Base-by-base conservation (phyloP, 2,329 filamentous ascomycete genomes). In the Calcarisporium arbuscula region DNA sequence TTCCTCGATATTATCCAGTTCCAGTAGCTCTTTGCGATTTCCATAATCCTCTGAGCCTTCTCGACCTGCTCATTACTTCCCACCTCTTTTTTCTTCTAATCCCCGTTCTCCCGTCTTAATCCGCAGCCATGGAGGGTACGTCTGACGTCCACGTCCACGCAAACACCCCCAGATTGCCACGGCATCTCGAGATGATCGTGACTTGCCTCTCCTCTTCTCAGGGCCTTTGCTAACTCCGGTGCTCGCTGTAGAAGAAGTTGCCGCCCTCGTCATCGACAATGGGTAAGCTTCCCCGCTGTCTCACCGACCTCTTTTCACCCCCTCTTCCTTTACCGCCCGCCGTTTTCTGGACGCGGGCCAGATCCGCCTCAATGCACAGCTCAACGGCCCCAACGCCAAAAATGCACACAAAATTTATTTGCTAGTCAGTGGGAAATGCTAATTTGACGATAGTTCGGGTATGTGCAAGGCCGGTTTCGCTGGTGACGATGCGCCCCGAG, bases 391-490 rank as follows among this genome's bases (percentile, higher is more conserved):
- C 18, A 19, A 16, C 28, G 16, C 28, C n/a, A 16, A 17, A 17
- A 12, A 19, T 16, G 21, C 28, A 19, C n/a, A 30, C 28, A 8
- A 18, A 5, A 34, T 21, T 21, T 35, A 33, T 30, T 32, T 25
- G 34, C 28, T 12, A n/a, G n/a, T n/a, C n/a, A n/a, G n/a, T n/a
- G n/a, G n/a, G 35, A 34, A 15, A 32, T 42, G 48, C 68, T 72
- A 50, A 72, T 61, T 44, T 50, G 38, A 51, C 41, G 60, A 47
- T 68, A 96, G 90, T 83, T 96, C 92, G 73, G 92, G 92, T 82
- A 96, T 98, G 92, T 98, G 92, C 78, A 98, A 98, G 80, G 92
- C 92, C 84, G 92, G 92, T 89, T 98, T 98, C 75, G 92, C 92
- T 78, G 92, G 92, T 88, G 92, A 98, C 66, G 92, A 98, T 85